phyloP scores from a whole-genome alignment of 768 basidiomycete species.

The Sarcodon aspratus region DNA sequence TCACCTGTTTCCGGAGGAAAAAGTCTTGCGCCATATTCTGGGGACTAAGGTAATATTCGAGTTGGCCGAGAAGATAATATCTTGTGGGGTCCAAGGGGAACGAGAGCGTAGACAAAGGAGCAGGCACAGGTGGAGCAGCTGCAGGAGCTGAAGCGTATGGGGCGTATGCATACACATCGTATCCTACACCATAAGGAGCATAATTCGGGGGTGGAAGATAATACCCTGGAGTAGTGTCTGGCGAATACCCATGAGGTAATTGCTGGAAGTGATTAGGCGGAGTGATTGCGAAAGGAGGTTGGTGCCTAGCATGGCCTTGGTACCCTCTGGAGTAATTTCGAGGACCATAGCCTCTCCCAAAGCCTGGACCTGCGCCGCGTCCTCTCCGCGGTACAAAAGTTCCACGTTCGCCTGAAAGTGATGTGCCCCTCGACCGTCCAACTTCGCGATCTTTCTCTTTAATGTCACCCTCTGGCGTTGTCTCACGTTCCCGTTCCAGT shows the following conservation, averaged over 20 bases:
- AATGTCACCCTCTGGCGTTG: conserved; percentile 9
- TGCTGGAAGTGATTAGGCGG: conserved; percentile 10
- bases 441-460: conserved; percentile 15
- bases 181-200: conserved; percentile 8
- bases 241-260: conserved; percentile 8
- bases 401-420: conserved; percentile 19
- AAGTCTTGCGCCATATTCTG: conserved; percentile 87
- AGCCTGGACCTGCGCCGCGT: conserved; percentile 9
- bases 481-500: conserved; percentile 15
- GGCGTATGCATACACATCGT: conserved; percentile 9
- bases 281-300: conserved; percentile 6
- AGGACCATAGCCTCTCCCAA: conserved; percentile 24
- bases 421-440: conserved; percentile 17
- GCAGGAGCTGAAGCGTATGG: conserved; percentile 15
- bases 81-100: conserved; percentile 57
- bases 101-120: conserved; percentile 31
- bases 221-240: conserved; percentile 3
- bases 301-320: conserved; percentile 4
- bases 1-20: conserved; percentile 66
- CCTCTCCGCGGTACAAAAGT: conserved; percentile 11
- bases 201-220: conserved; percentile 4
- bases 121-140: conserved; percentile 30
- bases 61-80: conserved; percentile 65
- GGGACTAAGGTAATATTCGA: conserved; percentile 88
- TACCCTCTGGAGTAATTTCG: conserved; percentile 1